Evolutionary conservation across 1,284 basidiomycete genomes (phyloP).

Genomic region (Ceratobasidium sp.): DNA sequence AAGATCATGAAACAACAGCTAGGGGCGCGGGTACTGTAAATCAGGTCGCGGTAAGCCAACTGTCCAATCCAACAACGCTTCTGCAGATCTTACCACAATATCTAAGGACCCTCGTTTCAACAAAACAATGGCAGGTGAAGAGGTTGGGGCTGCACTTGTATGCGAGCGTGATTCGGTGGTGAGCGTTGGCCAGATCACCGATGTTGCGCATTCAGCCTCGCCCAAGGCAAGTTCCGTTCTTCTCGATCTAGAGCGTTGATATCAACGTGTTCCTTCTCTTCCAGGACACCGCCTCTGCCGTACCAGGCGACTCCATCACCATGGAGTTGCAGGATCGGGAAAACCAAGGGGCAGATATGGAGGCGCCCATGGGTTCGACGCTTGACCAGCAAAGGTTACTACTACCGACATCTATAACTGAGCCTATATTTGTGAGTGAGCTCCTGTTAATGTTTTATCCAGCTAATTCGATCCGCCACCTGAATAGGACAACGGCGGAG

Average conservation of each 20-base stretch:
- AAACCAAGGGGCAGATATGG: not conserved
- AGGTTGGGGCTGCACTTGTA: not conserved
- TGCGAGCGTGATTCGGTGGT: constrained; percentile 17
- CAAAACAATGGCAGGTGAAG: not conserved
- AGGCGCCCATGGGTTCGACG: not conserved
- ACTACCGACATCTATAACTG: not conserved
- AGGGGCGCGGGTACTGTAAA: constrained; percentile 7
- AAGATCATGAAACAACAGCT: not conserved
- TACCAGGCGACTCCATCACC: not conserved
- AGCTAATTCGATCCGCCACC: not conserved
- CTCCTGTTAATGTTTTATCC: not conserved
- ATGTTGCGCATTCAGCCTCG: not conserved
- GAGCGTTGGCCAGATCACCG: not conserved
- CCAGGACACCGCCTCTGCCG: constrained; percentile 2
- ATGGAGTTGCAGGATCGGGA: not conserved
- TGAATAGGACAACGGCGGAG: not conserved
- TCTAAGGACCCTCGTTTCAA: constrained; percentile 5
- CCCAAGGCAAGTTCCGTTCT: constrained; percentile 23
- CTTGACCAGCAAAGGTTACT: constrained; percentile 17
- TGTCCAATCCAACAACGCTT: not conserved
- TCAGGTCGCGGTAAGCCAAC: constrained; percentile 2
- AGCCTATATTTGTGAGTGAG: not conserved
- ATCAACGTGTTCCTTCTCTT: not conserved
- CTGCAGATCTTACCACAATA: constrained; percentile 26
- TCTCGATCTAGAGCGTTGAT: not conserved